Evolutionary conservation across 345 rosid genomes (phyloP).

Genomic region (Clarkia xantiana): DNA sequence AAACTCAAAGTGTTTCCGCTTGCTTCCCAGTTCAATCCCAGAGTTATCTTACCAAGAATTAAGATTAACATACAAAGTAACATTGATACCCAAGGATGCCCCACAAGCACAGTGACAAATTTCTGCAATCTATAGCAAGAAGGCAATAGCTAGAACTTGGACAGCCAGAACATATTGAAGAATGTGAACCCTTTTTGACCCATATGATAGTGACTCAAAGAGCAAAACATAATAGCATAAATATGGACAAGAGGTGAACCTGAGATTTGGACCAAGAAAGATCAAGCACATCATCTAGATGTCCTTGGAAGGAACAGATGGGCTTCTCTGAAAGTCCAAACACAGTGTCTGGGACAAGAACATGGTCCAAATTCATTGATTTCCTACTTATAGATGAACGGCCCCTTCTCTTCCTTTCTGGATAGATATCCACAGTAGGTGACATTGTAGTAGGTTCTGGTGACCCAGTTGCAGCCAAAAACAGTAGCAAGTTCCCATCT

Average conservation of each 20-base stretch:
- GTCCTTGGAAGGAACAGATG: constrained; percentile 75
- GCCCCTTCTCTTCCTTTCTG: constrained; percentile 66
- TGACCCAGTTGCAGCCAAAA: constrained; percentile 53
- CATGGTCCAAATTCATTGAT: constrained; percentile 61
- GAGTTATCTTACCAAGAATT: too few relatives aligned
- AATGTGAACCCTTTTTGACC: too few relatives aligned
- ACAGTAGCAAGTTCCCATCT: constrained; percentile 40
- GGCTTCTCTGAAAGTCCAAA: constrained; percentile 84
- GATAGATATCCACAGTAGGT: constrained; percentile 30
- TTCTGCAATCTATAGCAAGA: too few relatives aligned
- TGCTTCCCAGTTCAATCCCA: too few relatives aligned
- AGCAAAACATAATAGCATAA: background rate
- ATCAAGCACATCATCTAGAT: constrained; percentile 77
- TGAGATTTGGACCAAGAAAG: constrained; percentile 97
- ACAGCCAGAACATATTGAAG: too few relatives aligned
- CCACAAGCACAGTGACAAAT: too few relatives aligned
- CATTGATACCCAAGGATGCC: too few relatives aligned
- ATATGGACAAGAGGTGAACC: constrained; percentile 40
- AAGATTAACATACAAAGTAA: too few relatives aligned
- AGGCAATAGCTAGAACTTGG: too few relatives aligned
- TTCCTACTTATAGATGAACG: constrained; percentile 62
- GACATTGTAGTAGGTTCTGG: constrained; percentile 60
- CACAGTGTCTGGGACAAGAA: constrained; percentile 59
- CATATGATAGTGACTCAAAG: too few relatives aligned
- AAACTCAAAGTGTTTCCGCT: too few relatives aligned